Evolutionary conservation across 1,139 yeast species (phyloP).

Genomic region (Barnettozyma hawaiiensis): DNA sequence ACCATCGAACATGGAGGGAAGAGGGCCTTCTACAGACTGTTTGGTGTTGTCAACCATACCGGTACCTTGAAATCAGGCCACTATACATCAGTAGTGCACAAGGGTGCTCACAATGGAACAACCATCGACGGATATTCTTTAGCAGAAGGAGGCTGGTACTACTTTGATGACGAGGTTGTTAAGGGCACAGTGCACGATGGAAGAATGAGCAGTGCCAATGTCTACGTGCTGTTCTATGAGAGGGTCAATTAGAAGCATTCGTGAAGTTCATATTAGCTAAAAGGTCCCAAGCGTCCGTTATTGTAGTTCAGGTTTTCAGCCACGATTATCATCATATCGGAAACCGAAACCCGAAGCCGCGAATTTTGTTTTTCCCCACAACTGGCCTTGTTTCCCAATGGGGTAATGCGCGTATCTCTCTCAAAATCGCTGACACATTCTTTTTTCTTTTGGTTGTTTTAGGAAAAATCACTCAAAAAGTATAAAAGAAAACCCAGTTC

Average conservation of each 20-base stretch:
- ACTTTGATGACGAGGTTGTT: constrained; percentile 66
- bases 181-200: constrained; percentile 40
- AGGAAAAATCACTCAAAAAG: background rate
- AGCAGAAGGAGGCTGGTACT: constrained; percentile 44
- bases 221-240: constrained; percentile 69
- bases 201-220: constrained; percentile 47
- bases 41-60: constrained; percentile 62
- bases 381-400: background rate
- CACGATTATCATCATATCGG: background rate
- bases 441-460: no score
- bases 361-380: background rate
- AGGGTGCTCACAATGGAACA: constrained; percentile 33
- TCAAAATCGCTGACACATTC: background rate
- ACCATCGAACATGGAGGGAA: constrained; percentile 40
- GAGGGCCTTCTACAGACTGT: constrained; percentile 44
- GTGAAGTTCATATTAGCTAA: no score
- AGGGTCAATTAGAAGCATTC: constrained; percentile 12
- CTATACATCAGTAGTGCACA: constrained; percentile 62
- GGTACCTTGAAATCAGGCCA: constrained; percentile 73
- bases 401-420: background rate
- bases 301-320: no score
- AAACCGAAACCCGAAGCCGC: background rate
- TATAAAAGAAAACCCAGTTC: background rate
- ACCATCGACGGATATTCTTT: constrained; percentile 17
- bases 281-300: no score